Evolutionary conservation across 2,329 filamentous ascomycete species (phyloP).

Genomic region (Aquanectria penicillioides): DNA sequence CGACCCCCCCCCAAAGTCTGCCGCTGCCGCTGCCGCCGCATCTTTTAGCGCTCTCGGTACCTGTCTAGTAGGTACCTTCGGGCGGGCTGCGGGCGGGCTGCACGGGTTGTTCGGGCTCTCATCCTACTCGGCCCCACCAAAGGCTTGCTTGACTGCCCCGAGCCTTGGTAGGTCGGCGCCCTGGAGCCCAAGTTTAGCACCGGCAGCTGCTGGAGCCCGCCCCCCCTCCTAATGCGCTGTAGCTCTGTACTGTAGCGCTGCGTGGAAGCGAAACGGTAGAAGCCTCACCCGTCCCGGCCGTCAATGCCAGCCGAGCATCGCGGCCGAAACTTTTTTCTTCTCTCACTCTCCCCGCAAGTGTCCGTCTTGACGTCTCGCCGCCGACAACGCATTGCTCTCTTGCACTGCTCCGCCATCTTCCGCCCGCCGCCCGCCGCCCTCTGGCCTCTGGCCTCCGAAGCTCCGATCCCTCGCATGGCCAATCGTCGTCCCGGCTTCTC

Average conservation of each 20-base stretch:
- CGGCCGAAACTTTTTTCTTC: conserved; percentile 10
- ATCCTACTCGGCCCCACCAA: background rate
- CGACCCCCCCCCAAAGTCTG: background rate
- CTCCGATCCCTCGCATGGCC: conserved; percentile 20
- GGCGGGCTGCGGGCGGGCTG: background rate
- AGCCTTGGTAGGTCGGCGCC: background rate
- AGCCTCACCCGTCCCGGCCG: conserved; percentile 13
- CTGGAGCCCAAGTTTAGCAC: background rate
- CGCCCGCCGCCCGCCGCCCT: no score
- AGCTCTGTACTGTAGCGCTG: conserved; percentile 5
- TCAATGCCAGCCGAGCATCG: conserved; percentile 12
- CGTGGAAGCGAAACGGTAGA: conserved; percentile 11
- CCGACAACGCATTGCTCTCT: conserved; percentile 17
- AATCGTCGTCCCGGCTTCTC: conserved; percentile 29
- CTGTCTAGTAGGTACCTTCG: conserved; percentile 1
- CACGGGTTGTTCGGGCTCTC: no score
- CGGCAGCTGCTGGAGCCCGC: background rate
- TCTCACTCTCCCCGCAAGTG: background rate
- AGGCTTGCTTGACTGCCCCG: background rate
- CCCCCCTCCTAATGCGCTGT: background rate
- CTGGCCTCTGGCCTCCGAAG: conserved; percentile 2
- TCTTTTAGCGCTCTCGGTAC: conserved; percentile 2
- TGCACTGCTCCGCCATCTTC: conserved; percentile 13
- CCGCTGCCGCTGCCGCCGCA: conserved; percentile 11
- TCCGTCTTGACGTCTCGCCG: conserved; percentile 13